These are phyloP conservation scores for Penicillium bialowiezense DNA, from an alignment of 495 filamentous ascomycete genomes.

Conservation along the genomic window DNA sequence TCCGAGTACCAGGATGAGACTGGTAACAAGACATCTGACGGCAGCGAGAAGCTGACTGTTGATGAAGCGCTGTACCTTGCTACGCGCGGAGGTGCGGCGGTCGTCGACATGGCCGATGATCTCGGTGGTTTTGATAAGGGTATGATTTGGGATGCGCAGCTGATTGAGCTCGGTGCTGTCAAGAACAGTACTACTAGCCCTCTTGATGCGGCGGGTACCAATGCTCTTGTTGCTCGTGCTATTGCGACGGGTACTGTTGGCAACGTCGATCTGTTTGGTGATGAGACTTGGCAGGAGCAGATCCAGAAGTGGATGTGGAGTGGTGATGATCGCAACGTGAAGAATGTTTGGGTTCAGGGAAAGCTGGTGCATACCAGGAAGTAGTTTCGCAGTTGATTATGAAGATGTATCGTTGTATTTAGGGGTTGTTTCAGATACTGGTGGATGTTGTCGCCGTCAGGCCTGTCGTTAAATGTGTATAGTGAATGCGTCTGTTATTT, in stretches of 20 bases:
- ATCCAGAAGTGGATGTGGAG: constrained; percentile 88
- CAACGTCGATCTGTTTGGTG: constrained; percentile 74
- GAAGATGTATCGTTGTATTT: not conserved
- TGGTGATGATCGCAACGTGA: constrained; percentile 82
- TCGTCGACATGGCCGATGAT: constrained; percentile 63
- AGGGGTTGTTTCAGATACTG: not conserved
- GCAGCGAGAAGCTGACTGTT: constrained; percentile 59
- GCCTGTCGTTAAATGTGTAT: not conserved
- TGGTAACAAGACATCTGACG: constrained; percentile 11
- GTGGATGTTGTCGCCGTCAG: constrained; percentile 4
- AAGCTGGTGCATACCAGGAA: constrained; percentile 62
- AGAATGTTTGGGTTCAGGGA: constrained; percentile 68
- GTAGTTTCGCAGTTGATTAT: not conserved
- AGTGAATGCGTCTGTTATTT: no score
- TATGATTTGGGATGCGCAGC: constrained; percentile 84
- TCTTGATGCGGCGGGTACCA: not conserved
- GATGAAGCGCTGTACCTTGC: constrained; percentile 84
- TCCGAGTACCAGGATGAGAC: constrained; percentile 5
- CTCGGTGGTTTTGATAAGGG: constrained; percentile 79
- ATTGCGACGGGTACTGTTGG: constrained; percentile 16
- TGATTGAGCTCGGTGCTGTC: constrained; percentile 57
- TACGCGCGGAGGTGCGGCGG: constrained; percentile 74
- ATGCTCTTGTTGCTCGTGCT: constrained; percentile 7
- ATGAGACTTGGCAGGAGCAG: constrained; percentile 73
- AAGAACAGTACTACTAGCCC: constrained; percentile 5